phyloP scores from a whole-genome alignment of 306 rosid genomes.

The Cucurbita pepo region DNA sequence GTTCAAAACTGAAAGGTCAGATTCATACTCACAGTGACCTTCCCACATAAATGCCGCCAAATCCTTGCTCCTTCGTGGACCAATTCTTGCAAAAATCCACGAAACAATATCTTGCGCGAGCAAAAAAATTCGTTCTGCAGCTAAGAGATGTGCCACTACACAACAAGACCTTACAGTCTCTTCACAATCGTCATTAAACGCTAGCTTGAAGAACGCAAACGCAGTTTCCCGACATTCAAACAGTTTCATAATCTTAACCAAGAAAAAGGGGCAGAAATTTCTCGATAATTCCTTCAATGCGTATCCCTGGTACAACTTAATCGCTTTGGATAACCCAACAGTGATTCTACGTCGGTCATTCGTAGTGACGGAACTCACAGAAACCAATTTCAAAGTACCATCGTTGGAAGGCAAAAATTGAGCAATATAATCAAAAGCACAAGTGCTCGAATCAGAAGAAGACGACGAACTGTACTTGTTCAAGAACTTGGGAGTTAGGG shows the following conservation, averaged over 20 bases:
- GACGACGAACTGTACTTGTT: not conserved
- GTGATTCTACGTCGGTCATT: conserved; percentile 41
- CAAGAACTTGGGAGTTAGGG: conserved; percentile 3
- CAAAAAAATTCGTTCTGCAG: conserved; percentile 23
- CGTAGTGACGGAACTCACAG: conserved; percentile 22
- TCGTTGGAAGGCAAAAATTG: conserved; percentile 46
- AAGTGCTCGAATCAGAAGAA: not conserved
- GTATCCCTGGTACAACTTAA: conserved; percentile 26
- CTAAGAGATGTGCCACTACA: conserved; percentile 39
- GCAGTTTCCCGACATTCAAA: conserved; percentile 29
- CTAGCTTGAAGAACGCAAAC: conserved; percentile 53
- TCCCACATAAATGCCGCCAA: conserved; percentile 50
- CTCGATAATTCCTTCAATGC: conserved; percentile 32
- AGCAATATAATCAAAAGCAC: conserved; percentile 18
- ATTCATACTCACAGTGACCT: conserved; percentile 30
- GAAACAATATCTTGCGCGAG: conserved; percentile 57
- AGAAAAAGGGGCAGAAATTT: conserved; percentile 32
- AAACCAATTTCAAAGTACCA: conserved; percentile 6
- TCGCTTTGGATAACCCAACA: conserved; percentile 34
- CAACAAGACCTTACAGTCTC: conserved; percentile 25
- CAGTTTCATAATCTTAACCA: conserved; percentile 31
- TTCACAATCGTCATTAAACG: conserved; percentile 28
- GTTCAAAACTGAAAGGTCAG: conserved; percentile 50
- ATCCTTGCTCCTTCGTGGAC: conserved; percentile 26
- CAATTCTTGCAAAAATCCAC: conserved; percentile 37